phyloP scores from a whole-genome alignment of 202 grass and related monocot genomes.

The Schoenoplectus triqueter region DNA sequence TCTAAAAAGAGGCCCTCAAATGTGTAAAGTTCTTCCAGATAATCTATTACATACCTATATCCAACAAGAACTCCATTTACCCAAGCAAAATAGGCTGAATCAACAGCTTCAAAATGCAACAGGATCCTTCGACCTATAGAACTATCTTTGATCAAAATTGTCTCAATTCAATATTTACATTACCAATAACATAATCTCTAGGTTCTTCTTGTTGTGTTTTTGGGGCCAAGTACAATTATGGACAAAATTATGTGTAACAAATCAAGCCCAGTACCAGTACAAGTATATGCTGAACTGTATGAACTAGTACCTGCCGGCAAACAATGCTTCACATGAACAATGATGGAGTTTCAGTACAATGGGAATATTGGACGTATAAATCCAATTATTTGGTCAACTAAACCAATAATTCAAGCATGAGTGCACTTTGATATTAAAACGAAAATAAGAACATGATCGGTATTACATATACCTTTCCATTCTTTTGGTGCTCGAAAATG shows the following conservation, averaged over 20 bases:
- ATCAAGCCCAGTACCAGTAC: not conserved
- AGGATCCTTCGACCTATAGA: constrained; percentile 86
- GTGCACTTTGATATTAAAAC: constrained; percentile 18
- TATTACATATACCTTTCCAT: constrained; percentile 78
- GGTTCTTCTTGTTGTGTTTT: not conserved
- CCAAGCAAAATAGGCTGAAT: constrained; percentile 96
- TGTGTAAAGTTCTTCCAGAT: not conserved
- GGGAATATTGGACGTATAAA: not conserved
- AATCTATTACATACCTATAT: constrained; percentile 64
- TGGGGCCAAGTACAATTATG: not conserved
- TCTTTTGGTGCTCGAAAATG: constrained; percentile 83
- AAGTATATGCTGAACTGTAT: constrained; percentile 1
- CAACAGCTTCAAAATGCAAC: constrained; percentile 97
- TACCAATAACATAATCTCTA: not conserved
- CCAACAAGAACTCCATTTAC: constrained; percentile 83
- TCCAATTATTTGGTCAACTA: constrained; percentile 23
- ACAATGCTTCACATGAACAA: not conserved
- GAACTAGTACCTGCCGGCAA: not conserved
- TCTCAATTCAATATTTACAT: constrained; percentile 2
- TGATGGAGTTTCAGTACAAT: constrained; percentile 23
- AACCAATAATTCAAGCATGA: not conserved
- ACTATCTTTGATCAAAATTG: constrained; percentile 25
- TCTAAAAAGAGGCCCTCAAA: not conserved
- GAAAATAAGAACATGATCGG: not conserved
- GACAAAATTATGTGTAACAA: not conserved